These are phyloP conservation scores for Phytomonas francai DNA, from an alignment of 208 protist genomes.

Conservation along the genomic window DNA sequence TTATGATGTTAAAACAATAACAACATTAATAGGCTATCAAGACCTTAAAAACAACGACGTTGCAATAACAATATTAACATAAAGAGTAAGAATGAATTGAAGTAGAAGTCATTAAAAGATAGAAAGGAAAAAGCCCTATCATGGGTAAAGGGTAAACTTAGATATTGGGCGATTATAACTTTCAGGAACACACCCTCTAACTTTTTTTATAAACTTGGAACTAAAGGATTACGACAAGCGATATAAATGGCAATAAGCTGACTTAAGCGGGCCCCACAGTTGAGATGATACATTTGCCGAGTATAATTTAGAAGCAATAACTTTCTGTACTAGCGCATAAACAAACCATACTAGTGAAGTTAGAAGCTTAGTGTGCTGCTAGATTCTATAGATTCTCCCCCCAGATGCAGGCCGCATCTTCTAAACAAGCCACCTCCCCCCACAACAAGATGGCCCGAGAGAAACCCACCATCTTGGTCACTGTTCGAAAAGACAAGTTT, in stretches of 20 bases:
- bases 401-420: no score
- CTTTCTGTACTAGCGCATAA: not conserved
- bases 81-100: not conserved
- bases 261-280: not conserved
- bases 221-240: not conserved
- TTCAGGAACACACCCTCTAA: not conserved
- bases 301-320: not conserved
- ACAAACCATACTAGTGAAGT: not conserved
- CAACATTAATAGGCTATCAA: not conserved
- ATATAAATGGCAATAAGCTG: not conserved
- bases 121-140: not conserved
- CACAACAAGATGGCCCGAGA: no score
- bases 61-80: not conserved
- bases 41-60: not conserved
- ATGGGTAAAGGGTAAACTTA: not conserved
- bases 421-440: no score
- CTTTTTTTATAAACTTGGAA: not conserved
- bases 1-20: constrained; percentile 13
- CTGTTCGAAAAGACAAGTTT: no score
- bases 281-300: not conserved
- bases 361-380: not conserved
- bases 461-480: no score
- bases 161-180: not conserved
- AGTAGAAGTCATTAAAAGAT: not conserved
- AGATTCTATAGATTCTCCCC: no score